Percentiles rank a stretch among this genome's conserved stretches.
These are phyloP conservation scores for Entomortierella parvispora DNA, from an alignment of 192 early-diverging fungal species.

Conservation along the genomic window DNA sequence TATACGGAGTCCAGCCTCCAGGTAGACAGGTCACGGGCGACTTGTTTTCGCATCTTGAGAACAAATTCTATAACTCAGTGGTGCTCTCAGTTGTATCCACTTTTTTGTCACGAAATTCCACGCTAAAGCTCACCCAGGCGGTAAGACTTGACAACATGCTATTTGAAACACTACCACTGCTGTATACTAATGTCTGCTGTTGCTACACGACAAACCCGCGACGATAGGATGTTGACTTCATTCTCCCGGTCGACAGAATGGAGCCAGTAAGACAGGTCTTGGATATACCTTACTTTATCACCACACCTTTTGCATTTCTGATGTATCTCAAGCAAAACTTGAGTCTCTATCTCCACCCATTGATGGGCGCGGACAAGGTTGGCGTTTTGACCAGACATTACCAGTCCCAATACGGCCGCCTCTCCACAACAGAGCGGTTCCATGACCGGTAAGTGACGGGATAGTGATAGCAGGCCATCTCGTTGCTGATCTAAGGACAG, in stretches of 20 bases:
- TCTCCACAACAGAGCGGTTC: conserved; percentile 9
- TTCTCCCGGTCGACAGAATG: conserved; percentile 68
- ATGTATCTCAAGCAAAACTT: conserved; percentile 73
- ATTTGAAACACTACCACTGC: too few relatives aligned
- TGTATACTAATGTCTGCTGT: not conserved
- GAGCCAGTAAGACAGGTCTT: conserved; percentile 53
- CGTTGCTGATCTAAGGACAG: not conserved
- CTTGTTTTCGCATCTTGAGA: conserved; percentile 72
- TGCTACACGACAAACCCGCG: not conserved
- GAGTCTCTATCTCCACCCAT: conserved; percentile 46
- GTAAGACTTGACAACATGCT: too few relatives aligned
- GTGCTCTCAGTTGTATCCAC: conserved; percentile 70
- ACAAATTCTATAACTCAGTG: conserved; percentile 66
- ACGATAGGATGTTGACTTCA: conserved; percentile 81
- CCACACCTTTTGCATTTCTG: conserved; percentile 69
- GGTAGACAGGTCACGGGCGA: conserved; percentile 67
- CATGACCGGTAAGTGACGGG: conserved; percentile 27
- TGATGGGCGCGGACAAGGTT: conserved; percentile 56
- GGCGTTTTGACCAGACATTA: conserved; percentile 53
- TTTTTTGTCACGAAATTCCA: conserved; percentile 75
- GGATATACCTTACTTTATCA: conserved; percentile 62
- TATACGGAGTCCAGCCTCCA: conserved; percentile 73
- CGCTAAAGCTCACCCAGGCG: conserved; percentile 68
- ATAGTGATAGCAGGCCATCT: not conserved
- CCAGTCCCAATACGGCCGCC: conserved; percentile 46